A percentile compares a stretch with the other conserved stretches of the same genome.
These are phyloP conservation scores for Skeletonema tropicum DNA, from an alignment of 108 stramenopile species.

Conservation along the genomic window DNA sequence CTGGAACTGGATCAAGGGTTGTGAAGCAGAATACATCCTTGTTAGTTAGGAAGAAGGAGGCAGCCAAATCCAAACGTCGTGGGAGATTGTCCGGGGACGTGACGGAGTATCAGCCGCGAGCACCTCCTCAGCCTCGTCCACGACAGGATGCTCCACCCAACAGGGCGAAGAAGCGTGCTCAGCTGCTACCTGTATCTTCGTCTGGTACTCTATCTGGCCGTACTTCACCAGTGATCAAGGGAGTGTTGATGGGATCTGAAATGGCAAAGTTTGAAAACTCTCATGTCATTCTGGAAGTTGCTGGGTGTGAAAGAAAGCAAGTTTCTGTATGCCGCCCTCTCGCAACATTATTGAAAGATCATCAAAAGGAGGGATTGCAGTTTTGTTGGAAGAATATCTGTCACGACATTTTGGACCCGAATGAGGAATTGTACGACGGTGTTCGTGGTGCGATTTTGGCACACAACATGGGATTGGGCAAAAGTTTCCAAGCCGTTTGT, in stretches of 20 bases:
- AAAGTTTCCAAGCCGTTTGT: constrained; percentile 33
- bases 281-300: constrained; percentile 30
- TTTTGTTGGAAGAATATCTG: constrained; percentile 76
- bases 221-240: constrained; percentile 11
- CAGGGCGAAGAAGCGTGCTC: constrained; percentile 49
- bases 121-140: constrained; percentile 5
- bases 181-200: constrained; percentile 19
- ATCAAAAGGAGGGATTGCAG: constrained; percentile 73
- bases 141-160: constrained; percentile 11
- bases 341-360: constrained; percentile 60
- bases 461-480: constrained; percentile 73
- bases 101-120: constrained; percentile 31
- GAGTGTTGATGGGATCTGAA: constrained; percentile 21
- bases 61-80: constrained; percentile 7
- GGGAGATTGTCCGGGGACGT: constrained; percentile 14
- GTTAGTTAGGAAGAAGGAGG: constrained; percentile 4
- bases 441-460: constrained; percentile 77
- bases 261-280: constrained; percentile 30
- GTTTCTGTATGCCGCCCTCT: constrained; percentile 53
- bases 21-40: constrained; percentile 16
- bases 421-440: constrained; percentile 8
- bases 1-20: constrained; percentile 17
- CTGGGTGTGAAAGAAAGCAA: constrained; percentile 14
- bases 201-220: background rate
- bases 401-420: constrained; percentile 40